Evolutionary conservation across 805 yeast genomes (phyloP), one percentile per base, ranked within the genome.

Genomic region (Yamadazyma sp.): DNA sequence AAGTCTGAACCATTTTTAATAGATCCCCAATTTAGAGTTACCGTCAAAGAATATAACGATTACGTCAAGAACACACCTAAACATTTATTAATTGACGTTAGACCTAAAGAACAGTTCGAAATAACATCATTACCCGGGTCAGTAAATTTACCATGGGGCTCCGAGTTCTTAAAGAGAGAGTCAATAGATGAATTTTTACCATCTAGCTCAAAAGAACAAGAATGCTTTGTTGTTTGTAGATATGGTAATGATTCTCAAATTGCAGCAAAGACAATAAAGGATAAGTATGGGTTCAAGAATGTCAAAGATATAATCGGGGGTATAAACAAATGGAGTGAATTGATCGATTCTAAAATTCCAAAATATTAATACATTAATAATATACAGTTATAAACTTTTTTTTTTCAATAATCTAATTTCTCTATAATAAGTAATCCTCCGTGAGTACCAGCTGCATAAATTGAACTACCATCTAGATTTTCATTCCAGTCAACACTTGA

Each of bases 211-310:
- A 48, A 45, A 13, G 31, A 43, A 3, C 58, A 50, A 38, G 47
- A 44, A 4, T 55, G 84, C 0, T 73, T 69, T 36, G 83, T 87
- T 0, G 66, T 91, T 13, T 93, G 98, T 58, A 70, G 97, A 21
- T 80, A 70, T 52, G 98, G 98, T 7, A 88, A 86, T 55, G 98
- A 93, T 54, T 89, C 98, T 0, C 88, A 85, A 49, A 56, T 78
- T 12, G 94, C 96, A 0, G 80, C 84, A 1, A 58, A 69, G 37
- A 59, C 68, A 28, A 56, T 89, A 30, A 65, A 71, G 32, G 75
- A 74, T 16, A 65, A 69, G 1, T 64, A 74, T 29, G 76, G 77
- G 0, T 58, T 76, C 12, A 38, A 50, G 0, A 56, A 73, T 13
- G 86, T 77, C 0, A 71, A 60, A 33, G 96, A 91, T 53, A 66